phyloP scores from a whole-genome alignment of 2,329 filamentous ascomycete species.

The Emmonsiellopsis sp. region DNA sequence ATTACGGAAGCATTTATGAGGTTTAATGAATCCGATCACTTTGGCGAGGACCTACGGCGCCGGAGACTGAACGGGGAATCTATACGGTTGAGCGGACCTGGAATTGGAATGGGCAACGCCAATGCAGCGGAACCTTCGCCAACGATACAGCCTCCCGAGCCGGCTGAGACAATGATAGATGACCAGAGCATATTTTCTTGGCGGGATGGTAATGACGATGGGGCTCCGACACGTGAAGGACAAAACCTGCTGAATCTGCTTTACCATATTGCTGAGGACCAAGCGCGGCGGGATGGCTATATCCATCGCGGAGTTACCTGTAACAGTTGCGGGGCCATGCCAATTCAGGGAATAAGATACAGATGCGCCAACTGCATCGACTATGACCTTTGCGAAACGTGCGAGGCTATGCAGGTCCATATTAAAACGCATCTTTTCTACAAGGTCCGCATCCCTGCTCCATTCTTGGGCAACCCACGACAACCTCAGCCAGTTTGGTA shows the following conservation, averaged over 20 bases:
- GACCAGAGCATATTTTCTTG: constrained; percentile 37
- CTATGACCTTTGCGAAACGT: constrained; percentile 90
- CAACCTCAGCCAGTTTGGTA: constrained; percentile 80
- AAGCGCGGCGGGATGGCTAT: constrained; percentile 77
- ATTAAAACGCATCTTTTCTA: constrained; percentile 92
- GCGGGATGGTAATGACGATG: constrained; percentile 34
- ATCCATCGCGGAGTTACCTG: constrained; percentile 89
- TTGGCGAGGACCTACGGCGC: constrained; percentile 31
- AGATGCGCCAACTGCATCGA: constrained; percentile 93
- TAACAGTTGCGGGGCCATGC: constrained; percentile 76
- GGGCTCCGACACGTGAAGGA: constrained; percentile 40
- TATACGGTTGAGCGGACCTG: constrained; percentile 22
- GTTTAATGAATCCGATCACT: constrained; percentile 28
- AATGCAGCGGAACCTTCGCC: constrained; percentile 10
- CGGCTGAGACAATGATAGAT: constrained; percentile 28
- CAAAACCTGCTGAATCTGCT: constrained; percentile 78
- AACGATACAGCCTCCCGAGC: constrained; percentile 23
- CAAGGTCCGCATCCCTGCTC: constrained; percentile 84
- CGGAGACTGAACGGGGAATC: constrained; percentile 30
- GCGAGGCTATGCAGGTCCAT: constrained; percentile 64
- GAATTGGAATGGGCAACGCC: background rate
- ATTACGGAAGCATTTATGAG: constrained; percentile 27
- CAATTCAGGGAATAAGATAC: constrained; percentile 86
- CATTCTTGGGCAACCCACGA: constrained; percentile 66
- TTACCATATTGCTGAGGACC: constrained; percentile 89